Base-by-base conservation (phyloP, 2,329 filamentous ascomycete genomes). In the Lachnellula cervina region DNA sequence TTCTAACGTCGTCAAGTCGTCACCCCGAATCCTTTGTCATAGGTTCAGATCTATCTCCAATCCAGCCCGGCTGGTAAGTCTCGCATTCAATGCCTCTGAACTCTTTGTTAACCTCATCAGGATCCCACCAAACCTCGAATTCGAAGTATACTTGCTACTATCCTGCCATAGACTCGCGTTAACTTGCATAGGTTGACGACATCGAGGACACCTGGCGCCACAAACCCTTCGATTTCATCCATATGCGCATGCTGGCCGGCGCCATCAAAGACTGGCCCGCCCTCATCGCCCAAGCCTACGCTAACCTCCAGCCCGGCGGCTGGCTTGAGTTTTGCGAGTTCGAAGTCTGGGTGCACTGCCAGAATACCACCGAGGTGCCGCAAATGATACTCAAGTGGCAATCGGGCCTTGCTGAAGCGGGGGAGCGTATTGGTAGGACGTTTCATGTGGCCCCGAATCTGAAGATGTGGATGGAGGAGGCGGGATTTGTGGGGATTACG, bases 181-280 rank as follows among this genome's bases (percentile, higher is more conserved):
- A 40, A 40, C 37, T 6, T n/a, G 16, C 16, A 40, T 17, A 52
- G 49, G 64, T 71, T 43, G 70, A 72, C 46, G 66, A 69, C 44
- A 65, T 67, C 7, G 63, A 66, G 52, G 66, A 70, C 37, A 66
- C 64, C 55, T 66, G 66, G 57, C 62, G 64, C 38, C 55, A 66
- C 17, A 49, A 62, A 9, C 62, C 62, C 25, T 69, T 71, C 58
- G 43, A 55, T 32, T 74, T 65, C 50, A 72, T 75, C 52, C 73
- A 75, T 51, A 64, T 68, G 1, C 69, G 74, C 0, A 71, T 67
- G 38, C 68, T 74, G 59, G 64, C 66, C 3, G 71, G 69, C 1
- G 66, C 69, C 11, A 69, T 74, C 53, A 67, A 66, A 35, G 63
- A 73, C 60, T 67, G 64, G 62, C 58, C 56, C 3, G 35, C 47